Evolutionary conservation across 495 filamentous ascomycete species (phyloP).

Genomic region (Penicillium pancosmium): DNA sequence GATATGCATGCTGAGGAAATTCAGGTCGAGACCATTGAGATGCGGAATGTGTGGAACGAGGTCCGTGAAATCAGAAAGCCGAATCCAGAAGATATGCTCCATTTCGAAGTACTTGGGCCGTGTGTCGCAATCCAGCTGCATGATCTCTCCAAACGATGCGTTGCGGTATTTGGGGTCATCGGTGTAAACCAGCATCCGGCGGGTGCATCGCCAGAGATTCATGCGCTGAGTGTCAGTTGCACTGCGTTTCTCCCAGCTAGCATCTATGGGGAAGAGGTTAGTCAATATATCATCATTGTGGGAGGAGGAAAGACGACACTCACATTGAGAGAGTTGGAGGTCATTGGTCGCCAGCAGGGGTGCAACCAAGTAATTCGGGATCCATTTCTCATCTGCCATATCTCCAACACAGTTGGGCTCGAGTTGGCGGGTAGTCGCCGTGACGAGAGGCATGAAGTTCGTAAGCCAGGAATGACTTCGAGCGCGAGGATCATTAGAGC

Average conservation of each 20-base stretch:
- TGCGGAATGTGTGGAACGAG: constrained; percentile 71
- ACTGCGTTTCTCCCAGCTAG: constrained; percentile 64
- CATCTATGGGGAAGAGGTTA: constrained; percentile 47
- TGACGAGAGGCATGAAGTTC: constrained; percentile 56
- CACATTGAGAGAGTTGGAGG: constrained; percentile 70
- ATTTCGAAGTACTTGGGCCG: constrained; percentile 56
- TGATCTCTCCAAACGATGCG: constrained; percentile 46
- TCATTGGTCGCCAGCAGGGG: constrained; percentile 77
- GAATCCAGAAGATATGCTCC: constrained; percentile 76
- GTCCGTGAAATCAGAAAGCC: constrained; percentile 76
- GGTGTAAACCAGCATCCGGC: constrained; percentile 51
- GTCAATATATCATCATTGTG: constrained; percentile 3
- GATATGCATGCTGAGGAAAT: constrained; percentile 51
- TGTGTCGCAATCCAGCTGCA: constrained; percentile 51
- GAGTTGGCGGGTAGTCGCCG: constrained; percentile 51
- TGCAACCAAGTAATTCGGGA: constrained; percentile 76
- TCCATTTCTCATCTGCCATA: constrained; percentile 65
- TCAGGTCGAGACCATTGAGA: constrained; percentile 62
- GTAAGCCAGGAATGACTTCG: constrained; percentile 47
- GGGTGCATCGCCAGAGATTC: constrained; percentile 57
- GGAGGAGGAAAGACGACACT: constrained; percentile 28
- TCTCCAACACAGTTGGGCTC: constrained; percentile 44
- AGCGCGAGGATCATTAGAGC: constrained; percentile 49
- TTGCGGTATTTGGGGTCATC: constrained; percentile 39
- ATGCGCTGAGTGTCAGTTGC: constrained; percentile 49